Base-by-base conservation (phyloP, 768 basidiomycete species). In the Tulasnella sp. region DNA sequence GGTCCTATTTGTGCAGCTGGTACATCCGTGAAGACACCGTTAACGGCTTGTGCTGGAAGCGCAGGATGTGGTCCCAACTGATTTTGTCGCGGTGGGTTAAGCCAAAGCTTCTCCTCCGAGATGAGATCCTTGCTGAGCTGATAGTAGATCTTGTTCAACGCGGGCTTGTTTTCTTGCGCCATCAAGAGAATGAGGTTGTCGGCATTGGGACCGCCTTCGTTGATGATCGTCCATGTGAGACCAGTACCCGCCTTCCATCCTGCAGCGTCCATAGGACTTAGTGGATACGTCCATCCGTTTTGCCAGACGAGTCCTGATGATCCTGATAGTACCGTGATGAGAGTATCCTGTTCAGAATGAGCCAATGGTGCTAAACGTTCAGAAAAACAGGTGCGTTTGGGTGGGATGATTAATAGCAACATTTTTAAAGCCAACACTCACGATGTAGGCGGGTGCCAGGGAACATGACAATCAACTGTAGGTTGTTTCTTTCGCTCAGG, bases 221-320 rank as follows among this genome's bases (percentile, higher is more conserved):
- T 67, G 54, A 66, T 65, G 15, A 67, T 38, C 4, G 66, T 62
- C 42, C 65, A 63, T 21, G 60, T 32, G 49, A 64, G 59, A 27
- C 67, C 67, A 10, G 66, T 66, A 1, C 64, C 64, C 5, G 62
- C 64, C 41, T 62, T 63, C 67, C 66, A 67, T 32, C 65, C 65
- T 47, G 56, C 65, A 1, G 44, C 45, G 44, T 63, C 65, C 56
- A 32, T 59, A 23, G 17, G 41, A 26, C 8, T 30, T 9, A 59
- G 49, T 9, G 56, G 56, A 23, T 59, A 59, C 32, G 56, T 59
- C 45, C 27, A 10, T 29, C 56, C 56, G 56, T 59, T 59, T 47
- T 59, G 56, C 56, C 56, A 59, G 23, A 59, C 47, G n/a, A 59
- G 41, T 10, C 56, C 56, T 11, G 54, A 38, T 23, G 21, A n/a